Evolutionary conservation across 164 flowering plant species (phyloP), one percentile per base, ranked within the genome.

Genomic region (Akebia trifoliata): DNA sequence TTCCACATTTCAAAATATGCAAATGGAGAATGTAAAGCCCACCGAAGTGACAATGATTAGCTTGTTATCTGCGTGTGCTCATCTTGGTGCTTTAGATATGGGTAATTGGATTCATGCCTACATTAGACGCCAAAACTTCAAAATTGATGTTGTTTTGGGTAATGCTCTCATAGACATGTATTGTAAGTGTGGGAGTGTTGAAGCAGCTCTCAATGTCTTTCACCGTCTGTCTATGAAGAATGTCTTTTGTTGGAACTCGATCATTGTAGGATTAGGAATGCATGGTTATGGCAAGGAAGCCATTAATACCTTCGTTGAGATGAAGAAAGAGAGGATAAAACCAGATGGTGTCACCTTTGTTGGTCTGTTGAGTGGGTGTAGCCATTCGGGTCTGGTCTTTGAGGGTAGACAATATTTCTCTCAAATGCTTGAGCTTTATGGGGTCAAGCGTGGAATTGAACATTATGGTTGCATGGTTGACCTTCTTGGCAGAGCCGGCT

Each of bases 391-490:
- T 9, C 65, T 77, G 65, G 67, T 72, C 22, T 60, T 58, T 15
- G 60, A 64, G 36, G 77, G 73, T 12, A 65, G 64, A 56, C 35
- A 43, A 1, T 73, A 59, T 61, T 73, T 73, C 59, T 65, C 59
- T 39, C 57, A 52, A 44, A 76, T 76, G 75, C n/a, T 8, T 25
- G 37, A 24, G 1, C 37, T 56, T 36, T 70, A 76, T 45, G 75
- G 67, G 18, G 46, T 76, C 26, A 60, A 76, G 17, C 80, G 73
- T 17, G 60, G 65, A 53, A 60, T 76, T 44, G 80, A 76, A 50
- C 80, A 73, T 55, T 73, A 62, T 63, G 77, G 77, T 18, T 76
- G 80, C 73, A 73, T 76, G 75, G 62, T 73, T 18, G 80, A 76
- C 55, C 77, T 76, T 50, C 62, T 73, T 38, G 73, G 75, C 40